Percentiles rank a stretch among this genome's conserved stretches.
Evolutionary conservation across 1,284 basidiomycete species (phyloP).

Genomic region (Ustilago hordei): DNA sequence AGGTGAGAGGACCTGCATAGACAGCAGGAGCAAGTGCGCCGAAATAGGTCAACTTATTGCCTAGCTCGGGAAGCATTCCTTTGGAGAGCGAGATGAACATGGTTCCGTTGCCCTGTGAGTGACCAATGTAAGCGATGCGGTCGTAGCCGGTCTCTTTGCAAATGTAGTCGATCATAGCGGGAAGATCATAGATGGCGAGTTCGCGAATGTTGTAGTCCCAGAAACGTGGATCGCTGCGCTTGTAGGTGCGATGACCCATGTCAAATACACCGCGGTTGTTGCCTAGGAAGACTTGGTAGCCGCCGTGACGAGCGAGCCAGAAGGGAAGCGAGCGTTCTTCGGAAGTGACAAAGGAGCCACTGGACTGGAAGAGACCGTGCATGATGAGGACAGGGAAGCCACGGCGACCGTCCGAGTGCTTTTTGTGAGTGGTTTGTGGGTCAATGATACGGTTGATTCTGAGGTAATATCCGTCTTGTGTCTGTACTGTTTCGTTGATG

Average conservation of each 20-base stretch:
- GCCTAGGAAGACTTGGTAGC: constrained; percentile 76
- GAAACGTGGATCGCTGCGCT: constrained; percentile 74
- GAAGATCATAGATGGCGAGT: constrained; percentile 76
- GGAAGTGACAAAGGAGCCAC: constrained; percentile 76
- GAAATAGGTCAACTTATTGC: constrained; percentile 74
- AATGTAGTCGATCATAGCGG: constrained; percentile 75
- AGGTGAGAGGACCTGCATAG: constrained; percentile 75
- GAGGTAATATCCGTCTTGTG: constrained; percentile 75
- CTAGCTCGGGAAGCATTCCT: constrained; percentile 75
- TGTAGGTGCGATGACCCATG: constrained; percentile 75
- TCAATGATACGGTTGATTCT: constrained; percentile 74
- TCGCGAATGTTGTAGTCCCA: constrained; percentile 78
- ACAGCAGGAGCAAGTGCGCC: constrained; percentile 76
- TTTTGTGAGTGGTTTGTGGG: constrained; percentile 70
- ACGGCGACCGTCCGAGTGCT: constrained; percentile 71
- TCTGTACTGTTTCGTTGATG: constrained; percentile 74
- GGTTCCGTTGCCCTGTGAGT: constrained; percentile 75
- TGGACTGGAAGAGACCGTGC: constrained; percentile 76
- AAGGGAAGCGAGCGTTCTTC: constrained; percentile 76
- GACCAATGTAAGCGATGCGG: constrained; percentile 74
- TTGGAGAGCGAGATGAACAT: constrained; percentile 70
- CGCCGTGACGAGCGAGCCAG: constrained; percentile 74
- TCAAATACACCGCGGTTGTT: constrained; percentile 76
- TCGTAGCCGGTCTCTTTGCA: constrained; percentile 74
- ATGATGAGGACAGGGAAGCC: constrained; percentile 76